Evolutionary conservation across 306 rosid species (phyloP).

Genomic region (Adenanthera pavonina): DNA sequence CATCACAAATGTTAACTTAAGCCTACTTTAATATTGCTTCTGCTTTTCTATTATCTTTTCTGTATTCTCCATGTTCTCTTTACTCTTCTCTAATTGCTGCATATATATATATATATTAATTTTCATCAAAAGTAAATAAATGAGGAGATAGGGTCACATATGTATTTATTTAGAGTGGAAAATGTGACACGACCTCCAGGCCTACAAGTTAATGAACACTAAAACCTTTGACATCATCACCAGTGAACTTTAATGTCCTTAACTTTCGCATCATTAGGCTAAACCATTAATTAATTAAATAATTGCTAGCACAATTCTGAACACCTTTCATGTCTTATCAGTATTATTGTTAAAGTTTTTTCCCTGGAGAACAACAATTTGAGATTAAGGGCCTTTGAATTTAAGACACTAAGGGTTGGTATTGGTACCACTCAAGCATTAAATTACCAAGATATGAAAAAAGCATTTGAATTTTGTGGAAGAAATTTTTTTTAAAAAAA

Average conservation of each 20-base stretch:
- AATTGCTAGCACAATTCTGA: neutral
- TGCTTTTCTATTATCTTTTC: neutral
- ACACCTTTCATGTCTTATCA: neutral
- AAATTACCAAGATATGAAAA: no score
- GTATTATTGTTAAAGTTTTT: neutral
- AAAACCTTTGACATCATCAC: neutral
- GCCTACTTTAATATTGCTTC: neutral
- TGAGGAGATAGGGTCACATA: slow-evolving; percentile 11
- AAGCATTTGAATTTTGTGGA: neutral
- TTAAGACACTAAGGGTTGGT: neutral
- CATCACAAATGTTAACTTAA: neutral
- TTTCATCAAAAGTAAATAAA: neutral
- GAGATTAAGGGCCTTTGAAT: neutral
- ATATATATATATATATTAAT: neutral
- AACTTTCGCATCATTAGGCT: neutral
- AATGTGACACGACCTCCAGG: slow-evolving; percentile 14
- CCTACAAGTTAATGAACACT: neutral
- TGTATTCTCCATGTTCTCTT: neutral
- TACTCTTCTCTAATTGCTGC: neutral
- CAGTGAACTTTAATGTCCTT: neutral
- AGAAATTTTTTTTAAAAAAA: neutral
- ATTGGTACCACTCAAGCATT: neutral
- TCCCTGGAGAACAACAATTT: neutral
- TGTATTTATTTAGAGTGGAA: neutral
- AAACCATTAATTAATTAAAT: slow-evolving; percentile 16